These are phyloP conservation scores for Chrysosporium keratinophilum DNA, from an alignment of 2,329 filamentous ascomycete species.

Conservation along the genomic window DNA sequence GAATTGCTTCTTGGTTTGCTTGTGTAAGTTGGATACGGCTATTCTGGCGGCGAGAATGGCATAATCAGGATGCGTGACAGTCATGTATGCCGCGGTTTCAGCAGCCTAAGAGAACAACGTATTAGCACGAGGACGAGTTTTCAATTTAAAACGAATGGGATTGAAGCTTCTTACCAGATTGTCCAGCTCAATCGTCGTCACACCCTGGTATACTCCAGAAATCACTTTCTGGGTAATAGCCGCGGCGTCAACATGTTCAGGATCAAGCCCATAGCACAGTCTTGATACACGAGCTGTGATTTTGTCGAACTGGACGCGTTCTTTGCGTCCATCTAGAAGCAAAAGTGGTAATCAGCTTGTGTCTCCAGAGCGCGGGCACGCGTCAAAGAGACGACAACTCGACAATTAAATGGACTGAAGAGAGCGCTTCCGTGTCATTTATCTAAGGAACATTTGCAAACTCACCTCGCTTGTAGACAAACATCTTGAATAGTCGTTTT, in stretches of 20 bases:
- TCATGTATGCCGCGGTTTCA: constrained; percentile 99
- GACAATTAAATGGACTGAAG: neutral
- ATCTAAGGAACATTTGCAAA: neutral
- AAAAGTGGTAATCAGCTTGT: constrained; percentile 17
- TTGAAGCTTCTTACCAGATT: constrained; percentile 61
- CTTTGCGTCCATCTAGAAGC: constrained; percentile 83
- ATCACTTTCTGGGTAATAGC: constrained; percentile 99
- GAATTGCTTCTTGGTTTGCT: constrained; percentile 99
- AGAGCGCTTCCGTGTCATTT: neutral
- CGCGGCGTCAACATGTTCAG: constrained; percentile 90
- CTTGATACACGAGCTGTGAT: constrained; percentile 97
- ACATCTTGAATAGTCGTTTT: constrained; percentile 39
- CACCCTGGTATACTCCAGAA: constrained; percentile 95
- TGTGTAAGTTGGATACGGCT: constrained; percentile 98
- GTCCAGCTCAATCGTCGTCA: constrained; percentile 91
- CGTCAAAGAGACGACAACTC: constrained; percentile 16
- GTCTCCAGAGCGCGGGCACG: constrained; percentile 6
- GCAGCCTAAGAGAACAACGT: constrained; percentile 55
- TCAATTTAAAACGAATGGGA: neutral
- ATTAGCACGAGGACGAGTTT: constrained; percentile 4
- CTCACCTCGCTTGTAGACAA: constrained; percentile 54
- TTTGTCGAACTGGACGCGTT: constrained; percentile 99
- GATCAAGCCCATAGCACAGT: constrained; percentile 93
- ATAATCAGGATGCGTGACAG: constrained; percentile 96
- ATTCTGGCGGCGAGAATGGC: constrained; percentile 97